A percentile compares a stretch with the other conserved stretches of the same genome.
phyloP scores from a whole-genome alignment of 768 basidiomycete genomes.

The Leccinum incarnatum region DNA sequence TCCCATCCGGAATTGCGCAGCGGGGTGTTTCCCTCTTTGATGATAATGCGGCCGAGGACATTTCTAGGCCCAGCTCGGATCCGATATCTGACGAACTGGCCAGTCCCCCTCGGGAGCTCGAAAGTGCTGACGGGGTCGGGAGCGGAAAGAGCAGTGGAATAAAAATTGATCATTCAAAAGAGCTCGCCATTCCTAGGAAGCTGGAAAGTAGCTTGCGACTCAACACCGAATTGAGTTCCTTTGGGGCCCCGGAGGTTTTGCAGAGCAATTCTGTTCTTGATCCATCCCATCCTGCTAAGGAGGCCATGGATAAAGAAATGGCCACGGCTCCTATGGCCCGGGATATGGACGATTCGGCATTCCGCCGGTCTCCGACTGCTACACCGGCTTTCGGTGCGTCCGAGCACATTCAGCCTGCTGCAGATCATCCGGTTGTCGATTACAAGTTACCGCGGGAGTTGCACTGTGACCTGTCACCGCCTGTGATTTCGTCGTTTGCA shows the following conservation, averaged over 20 bases:
- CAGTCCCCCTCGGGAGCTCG: constrained; percentile 14
- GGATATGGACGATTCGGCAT: neutral
- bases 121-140: constrained; percentile 12
- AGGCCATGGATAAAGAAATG: constrained; percentile 2
- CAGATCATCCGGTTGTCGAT: constrained; percentile 37
- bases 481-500: constrained; percentile 56
- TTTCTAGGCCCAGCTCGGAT: constrained; percentile 13
- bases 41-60: constrained; percentile 6
- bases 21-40: constrained; percentile 1
- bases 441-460: constrained; percentile 63
- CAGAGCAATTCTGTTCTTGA: constrained; percentile 1
- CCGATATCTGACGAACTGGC: constrained; percentile 14
- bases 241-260: neutral
- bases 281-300: neutral
- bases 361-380: neutral
- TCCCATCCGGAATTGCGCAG: neutral
- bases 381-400: neutral
- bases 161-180: constrained; percentile 8
- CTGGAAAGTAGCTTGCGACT: neutral
- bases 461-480: constrained; percentile 53
- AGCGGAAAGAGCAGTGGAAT: constrained; percentile 6
- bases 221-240: constrained; percentile 1
- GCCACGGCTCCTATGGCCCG: neutral
- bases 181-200: neutral
- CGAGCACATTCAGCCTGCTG: constrained; percentile 12